These are phyloP conservation scores for Trichophyton equinum DNA, from an alignment of 2,329 filamentous ascomycete genomes.

Conservation along the genomic window DNA sequence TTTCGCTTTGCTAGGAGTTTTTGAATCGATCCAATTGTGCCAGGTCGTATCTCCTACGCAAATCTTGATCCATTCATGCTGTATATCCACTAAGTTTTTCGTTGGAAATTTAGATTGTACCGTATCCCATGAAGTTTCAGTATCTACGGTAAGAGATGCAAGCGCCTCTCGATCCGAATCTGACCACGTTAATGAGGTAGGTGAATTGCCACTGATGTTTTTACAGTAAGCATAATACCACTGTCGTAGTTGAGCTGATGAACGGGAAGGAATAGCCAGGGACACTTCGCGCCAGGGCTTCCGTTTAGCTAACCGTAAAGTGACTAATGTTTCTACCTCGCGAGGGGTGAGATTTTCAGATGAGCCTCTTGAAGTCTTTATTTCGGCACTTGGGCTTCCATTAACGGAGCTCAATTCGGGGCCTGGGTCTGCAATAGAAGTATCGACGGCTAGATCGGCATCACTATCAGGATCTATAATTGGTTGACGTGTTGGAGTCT, in stretches of 20 bases:
- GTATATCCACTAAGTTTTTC: constrained; percentile 7
- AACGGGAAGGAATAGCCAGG: constrained; percentile 6
- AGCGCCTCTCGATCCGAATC: constrained; percentile 1
- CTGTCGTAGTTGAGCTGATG: constrained; percentile 6
- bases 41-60: constrained; percentile 3
- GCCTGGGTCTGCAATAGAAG: not conserved
- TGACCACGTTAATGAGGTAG: not conserved
- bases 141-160: not conserved
- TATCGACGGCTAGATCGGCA: not conserved
- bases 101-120: constrained; percentile 8
- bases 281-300: constrained; percentile 11
- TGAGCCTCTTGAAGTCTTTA: not conserved
- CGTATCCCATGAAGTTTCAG: constrained; percentile 8
- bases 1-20: constrained; percentile 1
- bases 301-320: constrained; percentile 8
- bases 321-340: constrained; percentile 10
- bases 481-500: not conserved
- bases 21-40: not conserved
- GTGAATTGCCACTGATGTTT: not conserved
- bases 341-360: constrained; percentile 2
- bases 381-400: not conserved
- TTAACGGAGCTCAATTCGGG: not conserved
- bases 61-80: constrained; percentile 11
- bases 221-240: constrained; percentile 12
- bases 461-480: not conserved